Conservation (phyloP, 495 filamentous ascomycete species). For the Jackrogersella multiformis region DNA sequence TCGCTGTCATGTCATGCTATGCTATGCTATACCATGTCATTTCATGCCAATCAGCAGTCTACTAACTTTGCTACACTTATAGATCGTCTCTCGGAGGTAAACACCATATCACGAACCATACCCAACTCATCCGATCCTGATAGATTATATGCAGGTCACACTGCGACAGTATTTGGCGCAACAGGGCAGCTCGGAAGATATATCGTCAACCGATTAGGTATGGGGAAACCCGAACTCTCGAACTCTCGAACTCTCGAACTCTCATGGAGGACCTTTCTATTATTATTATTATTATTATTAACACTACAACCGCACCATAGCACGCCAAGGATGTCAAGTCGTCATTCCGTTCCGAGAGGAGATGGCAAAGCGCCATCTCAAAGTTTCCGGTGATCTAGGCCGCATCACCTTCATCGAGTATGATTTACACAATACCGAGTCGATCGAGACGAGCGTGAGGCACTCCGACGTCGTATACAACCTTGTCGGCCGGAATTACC, state of each 20-base stretch:
- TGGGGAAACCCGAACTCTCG: no score
- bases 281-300: no score
- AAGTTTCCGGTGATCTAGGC: constrained; percentile 92
- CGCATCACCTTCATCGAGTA: constrained; percentile 90
- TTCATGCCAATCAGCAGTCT: no score
- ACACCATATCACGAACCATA: constrained; percentile 42
- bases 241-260: no score
- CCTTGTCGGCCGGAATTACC: constrained; percentile 89
- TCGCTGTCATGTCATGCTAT: constrained; percentile 2
- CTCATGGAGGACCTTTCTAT: no score
- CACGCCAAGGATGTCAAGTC: constrained; percentile 89
- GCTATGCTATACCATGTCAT: no score
- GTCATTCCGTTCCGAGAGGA: constrained; percentile 95
- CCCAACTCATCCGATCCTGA: constrained; percentile 44
- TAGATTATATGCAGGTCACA: constrained; percentile 75
- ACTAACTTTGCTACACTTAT: constrained; percentile 30
- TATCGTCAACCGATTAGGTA: constrained; percentile 96
- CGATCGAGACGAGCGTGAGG: constrained; percentile 94
- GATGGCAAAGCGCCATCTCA: constrained; percentile 96
- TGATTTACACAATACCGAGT: constrained; percentile 93
- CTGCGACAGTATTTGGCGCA: constrained; percentile 96
- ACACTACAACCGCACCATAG: constrained; percentile 63
- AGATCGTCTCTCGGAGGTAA: constrained; percentile 89
- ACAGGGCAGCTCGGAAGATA: constrained; percentile 96
- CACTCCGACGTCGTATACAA: constrained; percentile 99